Evolutionary conservation across 352 stramenopile species (phyloP).

Genomic region (Phytopythium boreale): DNA sequence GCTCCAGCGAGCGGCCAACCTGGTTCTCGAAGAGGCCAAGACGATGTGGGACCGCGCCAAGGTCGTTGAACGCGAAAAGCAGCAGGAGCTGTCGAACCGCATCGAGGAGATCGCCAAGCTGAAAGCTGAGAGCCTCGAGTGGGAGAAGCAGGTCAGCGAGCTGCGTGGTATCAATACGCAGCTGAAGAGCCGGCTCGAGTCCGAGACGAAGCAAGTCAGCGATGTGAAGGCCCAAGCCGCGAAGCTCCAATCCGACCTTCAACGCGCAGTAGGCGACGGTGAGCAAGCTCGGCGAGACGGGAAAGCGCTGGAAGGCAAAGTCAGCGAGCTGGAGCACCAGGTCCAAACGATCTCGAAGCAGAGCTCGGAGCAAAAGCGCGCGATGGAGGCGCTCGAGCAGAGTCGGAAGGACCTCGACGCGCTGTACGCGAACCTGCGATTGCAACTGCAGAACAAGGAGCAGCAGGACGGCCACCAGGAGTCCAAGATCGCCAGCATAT

Average conservation of each 20-base stretch:
- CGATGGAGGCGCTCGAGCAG: constrained; percentile 47
- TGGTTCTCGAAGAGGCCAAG: constrained; percentile 72
- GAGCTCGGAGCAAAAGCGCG: constrained; percentile 50
- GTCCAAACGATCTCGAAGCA: constrained; percentile 62
- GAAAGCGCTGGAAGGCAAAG: constrained; percentile 38
- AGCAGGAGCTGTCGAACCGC: constrained; percentile 71
- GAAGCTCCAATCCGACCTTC: constrained; percentile 45
- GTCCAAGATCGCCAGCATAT: constrained; percentile 62
- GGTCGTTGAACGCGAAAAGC: constrained; percentile 70
- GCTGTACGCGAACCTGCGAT: constrained; percentile 47
- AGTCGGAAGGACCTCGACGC: constrained; percentile 72
- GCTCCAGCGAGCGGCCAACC: constrained; percentile 37
- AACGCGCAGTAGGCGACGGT: constrained; percentile 16
- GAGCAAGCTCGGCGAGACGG: constrained; percentile 54
- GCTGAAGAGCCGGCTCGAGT: constrained; percentile 39
- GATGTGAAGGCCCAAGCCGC: constrained; percentile 32
- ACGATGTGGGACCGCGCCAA: constrained; percentile 73
- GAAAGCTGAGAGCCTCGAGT: constrained; percentile 41
- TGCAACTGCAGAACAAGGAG: constrained; percentile 56
- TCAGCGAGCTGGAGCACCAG: constrained; percentile 50
- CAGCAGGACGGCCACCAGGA: constrained; percentile 65
- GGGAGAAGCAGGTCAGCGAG: constrained; percentile 53
- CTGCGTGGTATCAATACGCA: constrained; percentile 37
- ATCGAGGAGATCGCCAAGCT: constrained; percentile 61
- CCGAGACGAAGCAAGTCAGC: constrained; percentile 29